Conservation (phyloP, 176 grass and related monocot species). For the Puya raimondii region DNA sequence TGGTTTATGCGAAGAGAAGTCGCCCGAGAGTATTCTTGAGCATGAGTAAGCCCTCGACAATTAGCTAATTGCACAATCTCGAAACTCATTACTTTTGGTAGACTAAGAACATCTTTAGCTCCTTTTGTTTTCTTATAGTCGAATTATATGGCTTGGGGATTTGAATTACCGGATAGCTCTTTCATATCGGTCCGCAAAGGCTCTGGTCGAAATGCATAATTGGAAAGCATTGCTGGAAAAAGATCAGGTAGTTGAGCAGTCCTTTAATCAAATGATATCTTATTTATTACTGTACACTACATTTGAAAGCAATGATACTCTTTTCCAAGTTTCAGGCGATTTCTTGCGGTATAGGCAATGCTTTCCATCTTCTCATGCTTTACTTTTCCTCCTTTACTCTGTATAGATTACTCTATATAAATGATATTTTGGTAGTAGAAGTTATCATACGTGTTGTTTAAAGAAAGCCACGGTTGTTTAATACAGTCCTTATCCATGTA, state of each 20-base stretch:
- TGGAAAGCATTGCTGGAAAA: slow-evolving; percentile 98
- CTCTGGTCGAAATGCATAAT: slow-evolving; percentile 95
- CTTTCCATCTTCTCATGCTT: neutral
- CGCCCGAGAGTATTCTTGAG: slow-evolving; percentile 87
- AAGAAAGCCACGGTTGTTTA: neutral
- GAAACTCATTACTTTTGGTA: slow-evolving; percentile 3
- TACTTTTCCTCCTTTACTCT: neutral
- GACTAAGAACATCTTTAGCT: slow-evolving; percentile 12
- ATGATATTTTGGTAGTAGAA: neutral
- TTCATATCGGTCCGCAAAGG: slow-evolving; percentile 91
- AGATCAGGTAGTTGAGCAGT: slow-evolving; percentile 66
- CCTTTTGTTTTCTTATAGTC: slow-evolving; percentile 40
- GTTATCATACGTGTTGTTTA: neutral
- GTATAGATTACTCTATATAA: neutral
- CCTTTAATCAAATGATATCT: neutral
- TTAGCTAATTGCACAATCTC: neutral
- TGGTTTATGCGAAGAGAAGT: slow-evolving; percentile 54
- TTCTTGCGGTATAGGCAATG: neutral
- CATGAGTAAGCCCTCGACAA: slow-evolving; percentile 59
- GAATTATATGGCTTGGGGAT: slow-evolving; percentile 95
- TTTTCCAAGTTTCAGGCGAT: neutral
- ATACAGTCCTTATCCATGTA: neutral
- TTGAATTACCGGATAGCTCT: slow-evolving; percentile 96
- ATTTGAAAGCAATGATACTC: neutral
- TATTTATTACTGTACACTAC: neutral